Base-by-base conservation (phyloP, 805 yeast species). In the Sungouiella thailandica region DNA sequence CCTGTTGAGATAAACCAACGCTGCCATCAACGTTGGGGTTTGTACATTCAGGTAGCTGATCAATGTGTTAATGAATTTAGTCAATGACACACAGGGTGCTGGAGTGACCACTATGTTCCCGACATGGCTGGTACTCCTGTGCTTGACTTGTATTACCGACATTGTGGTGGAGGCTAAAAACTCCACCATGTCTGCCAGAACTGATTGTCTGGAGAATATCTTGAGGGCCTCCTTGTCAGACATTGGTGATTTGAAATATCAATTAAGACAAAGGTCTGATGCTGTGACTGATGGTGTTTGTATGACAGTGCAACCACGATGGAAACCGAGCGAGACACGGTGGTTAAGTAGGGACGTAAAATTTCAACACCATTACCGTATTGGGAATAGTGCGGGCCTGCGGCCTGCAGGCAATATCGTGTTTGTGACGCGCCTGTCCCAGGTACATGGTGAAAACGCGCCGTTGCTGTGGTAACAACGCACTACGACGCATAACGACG, bases 21-120 rank as follows among this genome's bases (percentile, higher is more conserved):
- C 74, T 14, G 97, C 80, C 97, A 93, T 90, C 43, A 90, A 70
- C 1, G 97, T 90, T 23, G 97, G 87, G 4, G 96, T 84, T 60
- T 88, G 96, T 26, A 90, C 97, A 56, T 89, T 88, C 5, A 97
- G 86, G 50, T 83, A 78, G 35, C 68, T 69, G 47, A 90, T 80
- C 41, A 90, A 65, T 17, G 72, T 74, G 40, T 78, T 72, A 46
- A 93, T 89, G 65, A 93, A 90, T 16, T 61, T 60, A 28, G 63
- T 62, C 29, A 86, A 65, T 5, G 62, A 42, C 4, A 55, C 55
- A 23, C 38, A 37, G 35, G 53, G 46, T 23, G 31, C 29, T 17
- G 55, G 46, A 5, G 61, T 58, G 23, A 52, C 46, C 31, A 57
- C 53, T 18, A 58, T 40, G 31, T 43, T 17, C 14, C 47, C 44